Evolutionary conservation across 2,329 filamentous ascomycete genomes (phyloP).

Genomic region (Colletotrichum shisoi): DNA sequence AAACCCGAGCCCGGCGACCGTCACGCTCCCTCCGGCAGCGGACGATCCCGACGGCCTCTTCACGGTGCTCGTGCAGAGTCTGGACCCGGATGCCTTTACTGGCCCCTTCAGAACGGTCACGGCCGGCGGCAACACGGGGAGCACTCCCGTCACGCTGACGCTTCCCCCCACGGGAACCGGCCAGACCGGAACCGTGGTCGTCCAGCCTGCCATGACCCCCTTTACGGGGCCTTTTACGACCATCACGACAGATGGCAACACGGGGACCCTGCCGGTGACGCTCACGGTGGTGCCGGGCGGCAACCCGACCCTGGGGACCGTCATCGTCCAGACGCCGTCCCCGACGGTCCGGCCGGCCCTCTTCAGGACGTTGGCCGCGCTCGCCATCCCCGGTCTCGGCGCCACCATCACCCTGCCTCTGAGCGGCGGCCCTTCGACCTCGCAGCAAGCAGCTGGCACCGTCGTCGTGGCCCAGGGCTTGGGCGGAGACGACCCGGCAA

Average conservation of each 20-base stretch:
- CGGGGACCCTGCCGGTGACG: conserved; percentile 25
- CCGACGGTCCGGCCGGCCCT: neutral
- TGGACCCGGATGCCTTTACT: conserved; percentile 3
- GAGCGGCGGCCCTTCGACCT: neutral
- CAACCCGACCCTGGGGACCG: conserved; percentile 25
- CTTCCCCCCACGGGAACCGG: conserved; percentile 26
- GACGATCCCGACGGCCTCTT: neutral
- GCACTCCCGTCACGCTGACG: conserved; percentile 15
- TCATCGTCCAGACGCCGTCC: conserved; percentile 28
- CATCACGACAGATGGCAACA: conserved; percentile 25
- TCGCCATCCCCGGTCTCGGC: conserved; percentile 14
- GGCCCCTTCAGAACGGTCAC: conserved; percentile 30
- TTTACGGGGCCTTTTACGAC: conserved; percentile 35
- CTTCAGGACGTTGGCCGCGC: conserved; percentile 21
- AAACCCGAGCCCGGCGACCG: conserved; percentile 4
- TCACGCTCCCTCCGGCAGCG: conserved; percentile 19
- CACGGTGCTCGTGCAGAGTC: conserved; percentile 19
- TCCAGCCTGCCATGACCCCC: conserved; percentile 20
- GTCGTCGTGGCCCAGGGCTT: conserved; percentile 24
- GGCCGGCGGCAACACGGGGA: conserved; percentile 22
- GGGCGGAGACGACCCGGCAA: conserved; percentile 31
- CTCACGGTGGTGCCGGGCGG: conserved; percentile 21
- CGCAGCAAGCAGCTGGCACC: neutral
- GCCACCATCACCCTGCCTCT: conserved; percentile 19
- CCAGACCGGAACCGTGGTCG: conserved; percentile 17